Conservation (phyloP, 2,329 filamentous ascomycete genomes). For the Epichloe coenophiala region DNA sequence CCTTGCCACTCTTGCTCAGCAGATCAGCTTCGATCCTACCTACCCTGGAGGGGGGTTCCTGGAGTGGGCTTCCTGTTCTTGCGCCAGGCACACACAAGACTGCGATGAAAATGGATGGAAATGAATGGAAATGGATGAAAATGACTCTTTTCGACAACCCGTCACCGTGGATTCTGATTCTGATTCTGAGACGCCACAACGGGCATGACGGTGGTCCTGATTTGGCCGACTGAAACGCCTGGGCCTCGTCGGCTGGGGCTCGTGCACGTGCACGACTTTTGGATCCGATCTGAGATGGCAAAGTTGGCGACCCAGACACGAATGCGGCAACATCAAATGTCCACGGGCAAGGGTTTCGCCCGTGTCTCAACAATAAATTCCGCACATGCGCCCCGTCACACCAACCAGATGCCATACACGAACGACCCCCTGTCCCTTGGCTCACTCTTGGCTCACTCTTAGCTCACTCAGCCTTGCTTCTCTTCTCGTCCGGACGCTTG, state of each 20-base stretch:
- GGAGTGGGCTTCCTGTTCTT: no score
- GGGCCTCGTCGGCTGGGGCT: background rate
- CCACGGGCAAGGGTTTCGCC: background rate
- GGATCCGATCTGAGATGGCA: background rate
- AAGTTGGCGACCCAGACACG: no score
- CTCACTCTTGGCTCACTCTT: background rate
- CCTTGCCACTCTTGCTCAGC: no score
- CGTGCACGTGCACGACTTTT: background rate
- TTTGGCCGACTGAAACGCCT: conserved; percentile 2
- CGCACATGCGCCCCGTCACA: background rate
- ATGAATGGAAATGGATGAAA: no score
- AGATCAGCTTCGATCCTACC: no score
- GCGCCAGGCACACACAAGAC: no score
- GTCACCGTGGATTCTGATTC: background rate
- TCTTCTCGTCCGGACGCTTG: background rate
- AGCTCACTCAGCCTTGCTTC: background rate
- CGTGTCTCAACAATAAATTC: background rate
- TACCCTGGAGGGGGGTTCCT: no score
- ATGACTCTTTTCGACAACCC: no score
- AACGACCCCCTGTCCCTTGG: background rate
- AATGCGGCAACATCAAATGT: background rate
- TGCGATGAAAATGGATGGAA: no score
- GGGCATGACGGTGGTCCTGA: background rate
- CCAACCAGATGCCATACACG: background rate
- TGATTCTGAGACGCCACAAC: background rate